phyloP scores from a whole-genome alignment of 306 rosid species.

The Medicago ruthenica region DNA sequence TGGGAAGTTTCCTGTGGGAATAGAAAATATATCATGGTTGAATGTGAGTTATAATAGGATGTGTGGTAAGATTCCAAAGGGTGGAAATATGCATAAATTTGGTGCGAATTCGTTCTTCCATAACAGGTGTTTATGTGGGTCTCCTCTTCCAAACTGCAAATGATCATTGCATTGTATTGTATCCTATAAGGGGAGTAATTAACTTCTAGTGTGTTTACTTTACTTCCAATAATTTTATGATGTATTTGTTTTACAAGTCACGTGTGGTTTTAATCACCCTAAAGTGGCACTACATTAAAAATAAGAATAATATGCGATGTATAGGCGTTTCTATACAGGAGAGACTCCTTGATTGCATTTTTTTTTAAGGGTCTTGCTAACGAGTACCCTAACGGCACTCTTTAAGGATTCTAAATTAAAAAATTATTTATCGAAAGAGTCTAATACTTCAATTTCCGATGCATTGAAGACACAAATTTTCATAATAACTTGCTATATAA shows the following conservation, averaged over 20 bases:
- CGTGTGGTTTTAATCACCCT: background rate
- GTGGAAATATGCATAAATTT: conserved; percentile 44
- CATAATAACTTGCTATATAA: no score
- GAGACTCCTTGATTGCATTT: background rate
- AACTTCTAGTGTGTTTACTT: background rate
- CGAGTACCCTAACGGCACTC: no score
- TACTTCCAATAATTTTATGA: background rate
- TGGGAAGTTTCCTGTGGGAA: conserved; percentile 46
- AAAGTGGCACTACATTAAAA: background rate
- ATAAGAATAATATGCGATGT: background rate
- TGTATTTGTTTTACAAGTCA: background rate
- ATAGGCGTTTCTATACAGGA: background rate
- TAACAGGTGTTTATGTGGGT: conserved; percentile 59
- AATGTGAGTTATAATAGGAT: conserved; percentile 68
- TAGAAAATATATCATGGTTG: conserved; percentile 44
- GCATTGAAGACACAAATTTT: no score
- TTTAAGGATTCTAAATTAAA: no score
- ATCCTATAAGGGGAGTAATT: background rate
- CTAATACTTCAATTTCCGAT: no score
- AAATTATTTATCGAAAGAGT: no score
- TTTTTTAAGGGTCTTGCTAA: no score
- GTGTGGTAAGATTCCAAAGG: conserved; percentile 60
- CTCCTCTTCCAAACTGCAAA: conserved; percentile 55
- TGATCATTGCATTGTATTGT: background rate
- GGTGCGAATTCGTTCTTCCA: conserved; percentile 4